Conservation (phyloP, 1,284 basidiomycete species). For the Leccinum subrobustum region DNA sequence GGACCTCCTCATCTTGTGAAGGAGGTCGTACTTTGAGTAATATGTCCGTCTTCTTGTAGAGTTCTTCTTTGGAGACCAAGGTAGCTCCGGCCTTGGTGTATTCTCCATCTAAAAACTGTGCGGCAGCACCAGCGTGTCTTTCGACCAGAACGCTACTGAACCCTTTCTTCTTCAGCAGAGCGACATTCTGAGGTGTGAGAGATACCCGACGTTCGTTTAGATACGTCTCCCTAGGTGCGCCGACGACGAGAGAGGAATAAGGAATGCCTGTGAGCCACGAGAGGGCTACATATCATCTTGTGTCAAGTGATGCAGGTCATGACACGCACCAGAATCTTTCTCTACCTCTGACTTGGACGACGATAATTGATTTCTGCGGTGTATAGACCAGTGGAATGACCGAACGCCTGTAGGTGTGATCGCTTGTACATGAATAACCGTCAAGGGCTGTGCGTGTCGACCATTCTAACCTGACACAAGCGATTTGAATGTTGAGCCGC, state of each 20-base stretch:
- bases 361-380: conserved; percentile 21
- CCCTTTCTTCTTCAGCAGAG: conserved; percentile 76
- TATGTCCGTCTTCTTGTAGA: conserved; percentile 68
- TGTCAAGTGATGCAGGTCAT: background rate
- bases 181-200: conserved; percentile 74
- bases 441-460: background rate
- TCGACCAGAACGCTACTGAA: conserved; percentile 73
- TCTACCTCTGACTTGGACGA: conserved; percentile 13
- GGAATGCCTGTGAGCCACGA: conserved; percentile 47
- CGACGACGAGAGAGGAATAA: conserved; percentile 74
- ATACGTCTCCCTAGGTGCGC: conserved; percentile 73
- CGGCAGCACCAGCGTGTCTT: conserved; percentile 63
- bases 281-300: conserved; percentile 1
- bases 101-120: conserved; percentile 78
- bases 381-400: conserved; percentile 33
- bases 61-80: conserved; percentile 61
- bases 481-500: conserved; percentile 18
- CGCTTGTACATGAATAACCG: conserved; percentile 5
- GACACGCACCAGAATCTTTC: conserved; percentile 28
- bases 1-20: conserved; percentile 55
- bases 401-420: conserved; percentile 23
- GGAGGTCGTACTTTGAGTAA: conserved; percentile 82
- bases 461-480: conserved; percentile 25
- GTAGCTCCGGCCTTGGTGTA: conserved; percentile 78
- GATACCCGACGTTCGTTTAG: conserved; percentile 77